Percentiles rank a stretch among this genome's conserved stretches.
phyloP scores from a whole-genome alignment of 1,139 yeast species.

The Pichia kudriavzevii region DNA sequence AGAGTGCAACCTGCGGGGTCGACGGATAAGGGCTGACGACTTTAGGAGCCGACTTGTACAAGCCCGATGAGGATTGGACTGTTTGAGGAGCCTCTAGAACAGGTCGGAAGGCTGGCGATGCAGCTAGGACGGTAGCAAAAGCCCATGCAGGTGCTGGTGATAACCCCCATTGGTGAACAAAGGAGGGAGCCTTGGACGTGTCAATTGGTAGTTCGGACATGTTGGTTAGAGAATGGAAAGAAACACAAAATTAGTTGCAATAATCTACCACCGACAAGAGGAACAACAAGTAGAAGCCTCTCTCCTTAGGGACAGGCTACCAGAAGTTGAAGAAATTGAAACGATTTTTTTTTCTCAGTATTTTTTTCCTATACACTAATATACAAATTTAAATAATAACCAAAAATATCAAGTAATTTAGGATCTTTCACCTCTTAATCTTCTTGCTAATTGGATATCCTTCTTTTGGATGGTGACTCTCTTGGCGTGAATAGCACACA shows the following conservation, averaged over 20 bases:
- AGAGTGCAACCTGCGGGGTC: constrained; percentile 39
- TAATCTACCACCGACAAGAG: no score
- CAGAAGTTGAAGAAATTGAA: no score
- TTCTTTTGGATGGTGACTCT: constrained; percentile 99
- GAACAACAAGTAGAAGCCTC: no score
- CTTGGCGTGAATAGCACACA: constrained; percentile 99
- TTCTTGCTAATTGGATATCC: constrained; percentile 98
- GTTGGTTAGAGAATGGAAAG: no score
- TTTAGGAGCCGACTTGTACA: background rate
- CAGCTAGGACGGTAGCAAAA: constrained; percentile 35
- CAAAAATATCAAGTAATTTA: no score
- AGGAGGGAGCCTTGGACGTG: background rate
- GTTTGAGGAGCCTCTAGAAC: constrained; percentile 9
- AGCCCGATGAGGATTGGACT: constrained; percentile 5
- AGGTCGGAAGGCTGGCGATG: constrained; percentile 38
- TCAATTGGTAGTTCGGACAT: no score
- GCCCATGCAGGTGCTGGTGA: constrained; percentile 53
- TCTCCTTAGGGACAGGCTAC: no score
- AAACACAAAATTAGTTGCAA: no score
- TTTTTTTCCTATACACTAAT: no score
- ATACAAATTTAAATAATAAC: constrained; percentile 13
- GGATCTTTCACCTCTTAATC: constrained; percentile 97
- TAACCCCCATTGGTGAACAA: constrained; percentile 8
- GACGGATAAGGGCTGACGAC: constrained; percentile 32
- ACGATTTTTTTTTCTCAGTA: no score